phyloP scores from a whole-genome alignment of 2,329 filamentous ascomycete genomes.

The Trichoderma pleuroti region DNA sequence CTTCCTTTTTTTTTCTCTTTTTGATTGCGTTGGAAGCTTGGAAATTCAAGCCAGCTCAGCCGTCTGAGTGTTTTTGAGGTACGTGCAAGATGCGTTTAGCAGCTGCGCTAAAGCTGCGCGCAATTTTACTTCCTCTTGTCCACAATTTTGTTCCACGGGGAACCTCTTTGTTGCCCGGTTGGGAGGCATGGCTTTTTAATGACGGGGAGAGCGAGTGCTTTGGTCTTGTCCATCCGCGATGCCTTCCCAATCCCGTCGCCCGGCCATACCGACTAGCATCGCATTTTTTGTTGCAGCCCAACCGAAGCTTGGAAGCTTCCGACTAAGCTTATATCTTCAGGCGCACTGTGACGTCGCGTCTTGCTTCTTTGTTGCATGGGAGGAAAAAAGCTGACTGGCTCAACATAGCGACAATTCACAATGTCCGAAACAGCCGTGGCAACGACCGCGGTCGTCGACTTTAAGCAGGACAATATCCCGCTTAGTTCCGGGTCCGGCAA shows the following conservation, averaged over 20 bases:
- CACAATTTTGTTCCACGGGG: neutral
- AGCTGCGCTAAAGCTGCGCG: constrained; percentile 16
- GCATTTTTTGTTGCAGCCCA: neutral
- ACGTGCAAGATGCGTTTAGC: constrained; percentile 12
- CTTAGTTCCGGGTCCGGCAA: constrained; percentile 40
- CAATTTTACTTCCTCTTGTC: constrained; percentile 11
- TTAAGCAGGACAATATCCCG: constrained; percentile 35
- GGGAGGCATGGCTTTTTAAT: neutral
- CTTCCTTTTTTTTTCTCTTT: neutral
- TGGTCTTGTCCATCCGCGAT: neutral
- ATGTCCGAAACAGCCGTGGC: constrained; percentile 34
- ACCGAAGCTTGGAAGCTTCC: neutral
- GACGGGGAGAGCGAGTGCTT: neutral
- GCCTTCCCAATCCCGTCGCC: neutral
- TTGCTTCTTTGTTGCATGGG: neutral
- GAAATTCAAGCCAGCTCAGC: constrained; percentile 4
- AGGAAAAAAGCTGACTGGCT: neutral
- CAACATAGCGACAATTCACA: constrained; percentile 20
- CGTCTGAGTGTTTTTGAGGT: constrained; percentile 14
- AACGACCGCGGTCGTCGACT: constrained; percentile 29
- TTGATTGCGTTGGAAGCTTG: constrained; percentile 10
- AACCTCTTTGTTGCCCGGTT: neutral
- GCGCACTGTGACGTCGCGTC: neutral
- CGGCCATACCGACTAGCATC: neutral
- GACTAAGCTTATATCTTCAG: neutral